Conservation (phyloP, 768 basidiomycete genomes). For the Leccinum aurantiacum region DNA sequence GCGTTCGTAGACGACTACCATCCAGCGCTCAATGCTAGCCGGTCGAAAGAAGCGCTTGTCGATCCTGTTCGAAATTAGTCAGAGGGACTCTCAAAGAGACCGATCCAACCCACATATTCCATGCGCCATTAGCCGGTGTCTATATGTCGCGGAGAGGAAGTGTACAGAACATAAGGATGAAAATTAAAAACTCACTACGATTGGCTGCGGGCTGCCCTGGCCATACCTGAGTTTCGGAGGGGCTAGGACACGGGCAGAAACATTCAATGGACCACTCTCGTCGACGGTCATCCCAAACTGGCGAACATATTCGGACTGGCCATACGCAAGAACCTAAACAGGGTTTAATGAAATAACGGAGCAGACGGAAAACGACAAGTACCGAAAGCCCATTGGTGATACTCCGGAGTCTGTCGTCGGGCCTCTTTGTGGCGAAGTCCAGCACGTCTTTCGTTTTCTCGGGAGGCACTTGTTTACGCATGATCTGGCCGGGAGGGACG, state of each 20-base stretch:
- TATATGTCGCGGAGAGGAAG: constrained; percentile 27
- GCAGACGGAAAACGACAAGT: constrained; percentile 4
- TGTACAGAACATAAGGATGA: not conserved
- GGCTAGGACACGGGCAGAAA: constrained; percentile 61
- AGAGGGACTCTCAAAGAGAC: not conserved
- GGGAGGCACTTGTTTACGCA: constrained; percentile 67
- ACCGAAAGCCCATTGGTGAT: constrained; percentile 58
- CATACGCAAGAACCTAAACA: constrained; percentile 59
- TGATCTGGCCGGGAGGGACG: constrained; percentile 65
- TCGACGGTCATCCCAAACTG: constrained; percentile 71
- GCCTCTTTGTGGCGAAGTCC: constrained; percentile 65
- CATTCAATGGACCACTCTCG: constrained; percentile 50
- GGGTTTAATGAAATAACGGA: not conserved
- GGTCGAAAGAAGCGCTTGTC: constrained; percentile 70
- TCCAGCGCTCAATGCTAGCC: constrained; percentile 54
- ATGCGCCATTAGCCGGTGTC: constrained; percentile 65
- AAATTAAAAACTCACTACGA: constrained; percentile 45
- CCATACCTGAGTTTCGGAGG: constrained; percentile 72
- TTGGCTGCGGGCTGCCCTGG: constrained; percentile 49
- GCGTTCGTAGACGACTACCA: constrained; percentile 66
- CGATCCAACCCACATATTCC: constrained; percentile 64
- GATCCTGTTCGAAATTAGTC: constrained; percentile 44
- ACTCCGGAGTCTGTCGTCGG: constrained; percentile 52
- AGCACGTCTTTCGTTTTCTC: constrained; percentile 65
- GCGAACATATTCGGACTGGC: constrained; percentile 71